Base-by-base conservation (phyloP, 2,329 filamentous ascomycete species). In the Claviceps quebecensis region DNA sequence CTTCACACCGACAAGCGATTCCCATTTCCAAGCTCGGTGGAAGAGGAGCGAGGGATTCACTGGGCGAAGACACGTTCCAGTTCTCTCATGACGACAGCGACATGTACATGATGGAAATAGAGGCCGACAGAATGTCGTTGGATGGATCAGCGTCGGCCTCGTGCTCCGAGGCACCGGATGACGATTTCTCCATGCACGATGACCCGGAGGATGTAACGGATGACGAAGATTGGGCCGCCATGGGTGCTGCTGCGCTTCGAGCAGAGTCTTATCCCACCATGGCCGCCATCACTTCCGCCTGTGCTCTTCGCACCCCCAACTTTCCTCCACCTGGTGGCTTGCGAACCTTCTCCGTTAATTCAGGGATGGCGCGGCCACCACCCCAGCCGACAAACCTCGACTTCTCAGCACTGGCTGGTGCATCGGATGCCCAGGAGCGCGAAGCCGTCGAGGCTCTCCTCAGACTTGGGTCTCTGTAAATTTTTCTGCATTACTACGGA, bases 41-140 rank as follows among this genome's bases (percentile, higher is more conserved):
- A 45, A 69, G 73, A 64, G 68, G 67, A 50, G 65, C 70, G 34
- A 72, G 77, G 52, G 72, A 76, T 16, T 79, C 77, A 54, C 87
- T 83, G 65, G 77, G 79, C 50, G 83, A 78, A 48, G 82, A 85
- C 57, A 89, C 87, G 22, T 78, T 79, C 55, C 79, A 84, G 59
- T 91, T 88, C 65, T 89, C 84, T 48, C 82, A 86, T 61, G 83
- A 86, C 58, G 80, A 82, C 57, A 74, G 74, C 55, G 76, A 80
- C 58, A 73, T 80, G 57, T 78, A 75, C 63, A 84, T 89, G 59
- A 74, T 85, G 60, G 87, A 91, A 66, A 77, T 90, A 60, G 89
- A 94, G 66, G 90, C 86, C 38, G 91, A 97, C 69, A 91, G 90
- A 67, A 97, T 97, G 91, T 96, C 90, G 55, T 77, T 86, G 61